phyloP scores from a whole-genome alignment of 441 rosid genomes.

The Arabidopsis lyrata region DNA sequence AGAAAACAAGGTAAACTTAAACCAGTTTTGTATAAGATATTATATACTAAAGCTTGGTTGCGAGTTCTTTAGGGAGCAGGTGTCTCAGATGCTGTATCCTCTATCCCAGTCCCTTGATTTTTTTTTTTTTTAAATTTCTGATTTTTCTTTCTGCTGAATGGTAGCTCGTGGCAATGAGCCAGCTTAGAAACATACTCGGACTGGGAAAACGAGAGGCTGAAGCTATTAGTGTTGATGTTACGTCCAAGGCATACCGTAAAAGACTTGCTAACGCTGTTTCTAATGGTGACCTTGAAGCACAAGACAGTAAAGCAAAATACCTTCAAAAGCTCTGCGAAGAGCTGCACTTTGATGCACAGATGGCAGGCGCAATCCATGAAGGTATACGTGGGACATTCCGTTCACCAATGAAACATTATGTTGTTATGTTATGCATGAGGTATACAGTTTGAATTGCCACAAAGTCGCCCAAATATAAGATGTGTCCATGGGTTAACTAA shows the following conservation, averaged over 20 bases:
- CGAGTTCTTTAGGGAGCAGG: conserved; percentile 17
- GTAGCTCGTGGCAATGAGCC: conserved; percentile 79
- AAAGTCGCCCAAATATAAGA: conserved; percentile 10
- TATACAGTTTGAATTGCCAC: conserved; percentile 26
- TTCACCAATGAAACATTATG: background rate
- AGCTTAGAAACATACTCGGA: conserved; percentile 87
- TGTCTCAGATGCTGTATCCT: conserved; percentile 20
- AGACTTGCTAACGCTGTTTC: conserved; percentile 76
- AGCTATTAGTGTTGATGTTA: conserved; percentile 70
- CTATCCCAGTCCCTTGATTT: background rate
- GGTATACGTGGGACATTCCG: conserved; percentile 57
- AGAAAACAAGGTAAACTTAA: conserved; percentile 77
- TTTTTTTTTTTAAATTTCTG: conserved; percentile 10
- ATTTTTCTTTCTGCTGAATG: conserved; percentile 35
- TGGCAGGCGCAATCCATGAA: conserved; percentile 89
- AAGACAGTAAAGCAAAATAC: conserved; percentile 95
- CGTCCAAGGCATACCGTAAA: conserved; percentile 87
- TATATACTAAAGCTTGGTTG: conserved; percentile 16
- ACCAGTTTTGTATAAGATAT: conserved; percentile 14
- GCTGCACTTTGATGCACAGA: conserved; percentile 83
- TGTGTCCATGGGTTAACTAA: conserved; percentile 13
- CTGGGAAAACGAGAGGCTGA: conserved; percentile 91
- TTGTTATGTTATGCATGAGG: conserved; percentile 15
- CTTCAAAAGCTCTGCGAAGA: conserved; percentile 90
- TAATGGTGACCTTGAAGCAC: conserved; percentile 82